phyloP scores from a whole-genome alignment of 2,329 filamentous ascomycete species.

The Aspergillus sp. region DNA sequence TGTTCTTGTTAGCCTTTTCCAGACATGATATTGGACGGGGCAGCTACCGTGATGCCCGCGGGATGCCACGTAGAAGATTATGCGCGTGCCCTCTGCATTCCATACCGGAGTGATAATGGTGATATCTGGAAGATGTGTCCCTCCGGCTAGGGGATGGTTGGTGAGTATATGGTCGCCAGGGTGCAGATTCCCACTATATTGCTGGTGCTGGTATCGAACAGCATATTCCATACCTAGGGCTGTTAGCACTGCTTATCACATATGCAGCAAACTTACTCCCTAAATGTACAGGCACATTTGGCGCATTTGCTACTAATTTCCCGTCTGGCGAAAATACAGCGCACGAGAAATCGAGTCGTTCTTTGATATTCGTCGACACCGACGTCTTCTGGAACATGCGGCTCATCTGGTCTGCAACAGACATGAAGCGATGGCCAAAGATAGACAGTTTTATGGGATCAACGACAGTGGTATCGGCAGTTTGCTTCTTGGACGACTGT shows the following conservation, averaged over 20 bases:
- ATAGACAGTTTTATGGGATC: conserved; percentile 56
- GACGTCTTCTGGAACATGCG: conserved; percentile 57
- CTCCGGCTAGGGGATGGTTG: conserved; percentile 81
- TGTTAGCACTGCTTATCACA: too few relatives aligned
- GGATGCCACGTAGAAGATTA: conserved; percentile 79
- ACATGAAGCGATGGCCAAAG: conserved; percentile 59
- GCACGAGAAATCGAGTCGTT: conserved; percentile 82
- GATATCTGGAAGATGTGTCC: conserved; percentile 80
- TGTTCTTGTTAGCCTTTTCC: too few relatives aligned
- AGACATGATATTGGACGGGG: too few relatives aligned
- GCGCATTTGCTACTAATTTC: conserved; percentile 68
- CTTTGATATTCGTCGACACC: conserved; percentile 71
- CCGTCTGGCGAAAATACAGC: conserved; percentile 76
- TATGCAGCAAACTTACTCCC: conserved; percentile 39
- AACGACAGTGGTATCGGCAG: conserved; percentile 28
- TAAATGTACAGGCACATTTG: conserved; percentile 77
- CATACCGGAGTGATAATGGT: conserved; percentile 79
- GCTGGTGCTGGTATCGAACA: conserved; percentile 73
- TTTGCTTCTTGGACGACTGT: conserved; percentile 73
- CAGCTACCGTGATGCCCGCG: conserved; percentile 66
- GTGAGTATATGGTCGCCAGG: conserved; percentile 79
- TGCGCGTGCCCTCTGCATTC: conserved; percentile 62
- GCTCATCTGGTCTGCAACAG: conserved; percentile 60
- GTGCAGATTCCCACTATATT: conserved; percentile 76
- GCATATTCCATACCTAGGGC: conserved; percentile 69